Conservation (phyloP, 306 rosid species). For the Cucurbita maxima region DNA sequence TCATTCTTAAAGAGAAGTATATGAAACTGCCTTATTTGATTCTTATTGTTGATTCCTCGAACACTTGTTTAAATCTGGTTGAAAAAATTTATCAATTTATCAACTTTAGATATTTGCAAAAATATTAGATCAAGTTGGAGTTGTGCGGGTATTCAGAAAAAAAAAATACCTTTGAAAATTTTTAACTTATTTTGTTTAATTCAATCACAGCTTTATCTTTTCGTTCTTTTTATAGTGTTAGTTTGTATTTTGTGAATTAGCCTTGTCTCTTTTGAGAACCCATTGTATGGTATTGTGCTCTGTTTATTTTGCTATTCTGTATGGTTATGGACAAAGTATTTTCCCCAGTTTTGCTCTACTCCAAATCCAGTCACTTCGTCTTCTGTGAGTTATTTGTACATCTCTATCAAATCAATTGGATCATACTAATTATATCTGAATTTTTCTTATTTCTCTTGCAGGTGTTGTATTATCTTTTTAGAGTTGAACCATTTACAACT, state of each 20-base stretch:
- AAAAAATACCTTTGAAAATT: not conserved
- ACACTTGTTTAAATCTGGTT: not conserved
- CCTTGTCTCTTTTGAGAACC: not conserved
- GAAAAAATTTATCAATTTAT: not conserved
- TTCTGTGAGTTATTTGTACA: not conserved
- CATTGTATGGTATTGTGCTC: not conserved
- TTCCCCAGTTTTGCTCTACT: not conserved
- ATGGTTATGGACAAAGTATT: not conserved
- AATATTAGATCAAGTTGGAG: not conserved
- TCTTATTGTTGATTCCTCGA: not conserved
- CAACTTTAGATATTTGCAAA: not conserved
- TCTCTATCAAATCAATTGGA: not conserved
- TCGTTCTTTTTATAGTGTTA: not conserved
- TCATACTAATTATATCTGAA: not conserved
- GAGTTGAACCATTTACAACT: slow-evolving; percentile 95
- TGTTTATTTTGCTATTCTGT: not conserved
- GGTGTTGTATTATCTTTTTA: slow-evolving; percentile 88
- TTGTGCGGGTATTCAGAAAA: not conserved
- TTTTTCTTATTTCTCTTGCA: slow-evolving; percentile 27
- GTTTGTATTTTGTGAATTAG: not conserved
- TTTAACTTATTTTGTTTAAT: not conserved
- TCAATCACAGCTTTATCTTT: not conserved
- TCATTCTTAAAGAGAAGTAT: not conserved
- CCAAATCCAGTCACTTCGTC: not conserved
- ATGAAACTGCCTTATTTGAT: not conserved